Conservation (phyloP, 2,329 filamentous ascomycete genomes). For the Gaeumannomyces sp. region DNA sequence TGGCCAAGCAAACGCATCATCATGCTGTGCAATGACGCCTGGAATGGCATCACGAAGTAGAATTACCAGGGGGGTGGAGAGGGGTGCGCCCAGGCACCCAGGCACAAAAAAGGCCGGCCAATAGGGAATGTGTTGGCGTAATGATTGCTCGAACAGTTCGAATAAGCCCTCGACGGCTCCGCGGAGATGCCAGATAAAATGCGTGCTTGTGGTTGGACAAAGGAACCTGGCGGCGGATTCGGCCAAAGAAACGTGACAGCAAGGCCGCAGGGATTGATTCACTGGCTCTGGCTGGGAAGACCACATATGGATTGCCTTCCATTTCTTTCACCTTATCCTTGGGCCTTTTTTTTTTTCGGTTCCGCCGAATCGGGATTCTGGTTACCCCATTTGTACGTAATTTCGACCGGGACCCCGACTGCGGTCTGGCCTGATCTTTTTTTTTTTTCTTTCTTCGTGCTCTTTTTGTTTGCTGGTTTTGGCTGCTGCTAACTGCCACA, state of each 20-base stretch:
- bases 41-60: too few relatives aligned
- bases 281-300: not conserved
- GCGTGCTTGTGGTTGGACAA: not conserved
- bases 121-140: not conserved
- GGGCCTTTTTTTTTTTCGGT: not conserved
- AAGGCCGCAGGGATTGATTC: not conserved
- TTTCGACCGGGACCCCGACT: not conserved
- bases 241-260: not conserved
- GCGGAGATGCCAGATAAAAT: constrained; percentile 9
- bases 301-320: too few relatives aligned
- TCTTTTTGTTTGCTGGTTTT: not conserved
- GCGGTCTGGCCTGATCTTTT: constrained; percentile 1
- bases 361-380: not conserved
- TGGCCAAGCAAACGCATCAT: too few relatives aligned
- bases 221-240: not conserved
- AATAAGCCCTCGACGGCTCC: not conserved
- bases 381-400: constrained; percentile 12
- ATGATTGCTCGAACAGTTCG: constrained; percentile 6
- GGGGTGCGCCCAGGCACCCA: too few relatives aligned
- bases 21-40: too few relatives aligned
- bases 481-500: not conserved
- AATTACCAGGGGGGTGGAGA: too few relatives aligned
- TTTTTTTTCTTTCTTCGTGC: constrained; percentile 3
- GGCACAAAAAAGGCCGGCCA: too few relatives aligned
- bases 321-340: not conserved